Conservation (phyloP, 768 basidiomycete species). For the Tricholoma sp. region DNA sequence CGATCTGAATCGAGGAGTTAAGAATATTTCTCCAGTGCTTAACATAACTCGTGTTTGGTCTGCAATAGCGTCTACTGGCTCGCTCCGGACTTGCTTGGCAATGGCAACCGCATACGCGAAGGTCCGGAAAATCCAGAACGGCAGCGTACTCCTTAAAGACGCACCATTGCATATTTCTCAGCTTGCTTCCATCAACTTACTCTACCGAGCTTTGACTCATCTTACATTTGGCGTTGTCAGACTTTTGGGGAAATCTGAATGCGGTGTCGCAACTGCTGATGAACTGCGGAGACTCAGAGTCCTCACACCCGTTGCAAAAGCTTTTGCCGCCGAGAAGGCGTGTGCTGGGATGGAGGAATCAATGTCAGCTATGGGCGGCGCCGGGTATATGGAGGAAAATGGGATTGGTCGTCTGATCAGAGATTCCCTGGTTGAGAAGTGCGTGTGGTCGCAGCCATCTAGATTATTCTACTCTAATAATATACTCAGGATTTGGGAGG, state of each 20-base stretch:
- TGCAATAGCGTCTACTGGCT: conserved; percentile 48
- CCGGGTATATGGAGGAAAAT: conserved; percentile 83
- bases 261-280: conserved; percentile 39
- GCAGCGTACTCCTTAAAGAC: conserved; percentile 45
- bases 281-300: conserved; percentile 55
- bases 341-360: conserved; percentile 64
- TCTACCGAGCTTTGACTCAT: conserved; percentile 65
- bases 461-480: not conserved
- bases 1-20: conserved; percentile 52
- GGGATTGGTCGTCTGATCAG: conserved; percentile 64
- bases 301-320: conserved; percentile 66
- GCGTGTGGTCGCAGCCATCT: conserved; percentile 1
- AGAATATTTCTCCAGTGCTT: conserved; percentile 63
- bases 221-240: conserved; percentile 54
- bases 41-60: conserved; percentile 77
- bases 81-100: conserved; percentile 56
- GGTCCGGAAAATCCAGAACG: conserved; percentile 52
- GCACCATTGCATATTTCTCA: conserved; percentile 59
- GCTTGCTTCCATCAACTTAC: conserved; percentile 52
- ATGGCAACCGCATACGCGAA: conserved; percentile 62
- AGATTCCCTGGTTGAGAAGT: conserved; percentile 71
- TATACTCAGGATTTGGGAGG: conserved; percentile 65
- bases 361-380: conserved; percentile 70
- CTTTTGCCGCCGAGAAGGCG: conserved; percentile 63
- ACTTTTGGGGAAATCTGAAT: conserved; percentile 61